phyloP scores from a whole-genome alignment of 768 basidiomycete species.

The Suillus placidus region DNA sequence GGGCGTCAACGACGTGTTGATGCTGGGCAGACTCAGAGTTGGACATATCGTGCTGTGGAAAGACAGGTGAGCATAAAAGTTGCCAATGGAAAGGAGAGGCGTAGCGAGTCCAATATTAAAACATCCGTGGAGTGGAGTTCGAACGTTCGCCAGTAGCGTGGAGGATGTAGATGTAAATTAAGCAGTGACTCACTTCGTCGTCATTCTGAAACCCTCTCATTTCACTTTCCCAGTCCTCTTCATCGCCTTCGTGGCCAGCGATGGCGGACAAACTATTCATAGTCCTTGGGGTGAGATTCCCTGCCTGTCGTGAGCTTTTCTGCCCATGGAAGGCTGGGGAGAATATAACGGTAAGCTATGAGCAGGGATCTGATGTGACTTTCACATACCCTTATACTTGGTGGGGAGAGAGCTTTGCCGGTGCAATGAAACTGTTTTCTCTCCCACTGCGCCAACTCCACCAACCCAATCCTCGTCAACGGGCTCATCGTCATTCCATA shows the following conservation, averaged over 20 bases:
- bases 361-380: conserved; percentile 13
- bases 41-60: conserved; percentile 27
- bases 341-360: conserved; percentile 15
- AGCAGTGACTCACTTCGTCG: conserved; percentile 57
- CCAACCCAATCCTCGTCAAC: conserved; percentile 84
- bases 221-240: conserved; percentile 83
- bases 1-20: conserved; percentile 53
- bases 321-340: conserved; percentile 53
- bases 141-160: neutral
- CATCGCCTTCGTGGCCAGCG: conserved; percentile 84
- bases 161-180: conserved; percentile 12
- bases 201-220: conserved; percentile 60
- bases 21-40: conserved; percentile 36
- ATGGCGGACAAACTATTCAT: conserved; percentile 85
- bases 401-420: conserved; percentile 82
- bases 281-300: conserved; percentile 68
- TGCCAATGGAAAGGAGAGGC: conserved; percentile 19
- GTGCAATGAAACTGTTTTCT: conserved; percentile 71
- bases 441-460: conserved; percentile 80
- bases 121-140: conserved; percentile 8
- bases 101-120: conserved; percentile 14
- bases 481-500: conserved; percentile 75
- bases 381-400: conserved; percentile 66
- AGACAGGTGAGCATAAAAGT: conserved; percentile 18
- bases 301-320: conserved; percentile 49